Percentiles rank a stretch among this genome's conserved stretches.
Conservation (phyloP, 768 basidiomycete species). For the Dentipellis sp. region DNA sequence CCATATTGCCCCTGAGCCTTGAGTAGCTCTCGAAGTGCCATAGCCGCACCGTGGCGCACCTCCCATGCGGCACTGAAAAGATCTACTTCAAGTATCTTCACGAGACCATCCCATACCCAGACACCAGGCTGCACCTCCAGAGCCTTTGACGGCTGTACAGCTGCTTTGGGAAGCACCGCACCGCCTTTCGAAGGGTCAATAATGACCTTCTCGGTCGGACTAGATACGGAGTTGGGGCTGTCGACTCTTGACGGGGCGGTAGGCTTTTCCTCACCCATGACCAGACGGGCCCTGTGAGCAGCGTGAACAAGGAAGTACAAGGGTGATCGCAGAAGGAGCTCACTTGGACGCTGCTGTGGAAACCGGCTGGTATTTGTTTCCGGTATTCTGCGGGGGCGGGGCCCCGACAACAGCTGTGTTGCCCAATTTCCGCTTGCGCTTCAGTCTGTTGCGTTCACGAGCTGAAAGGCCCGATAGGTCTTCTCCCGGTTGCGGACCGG, state of each 20-base stretch:
- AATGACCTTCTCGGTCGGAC: conserved; percentile 55
- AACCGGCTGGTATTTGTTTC: conserved; percentile 54
- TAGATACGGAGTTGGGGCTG: conserved; percentile 39
- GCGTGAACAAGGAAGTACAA: not conserved
- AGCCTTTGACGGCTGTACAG: conserved; percentile 61
- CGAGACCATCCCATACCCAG: conserved; percentile 85
- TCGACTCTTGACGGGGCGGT: conserved; percentile 41
- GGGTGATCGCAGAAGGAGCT: conserved; percentile 9
- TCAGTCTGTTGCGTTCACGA: conserved; percentile 87
- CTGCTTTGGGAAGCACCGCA: conserved; percentile 67
- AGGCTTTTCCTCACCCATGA: conserved; percentile 51
- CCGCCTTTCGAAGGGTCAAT: conserved; percentile 81
- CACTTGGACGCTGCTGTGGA: conserved; percentile 53
- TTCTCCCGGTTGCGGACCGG: conserved; percentile 30
- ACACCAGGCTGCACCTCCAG: conserved; percentile 64
- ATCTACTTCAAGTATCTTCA: conserved; percentile 71
- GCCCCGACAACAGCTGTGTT: conserved; percentile 74
- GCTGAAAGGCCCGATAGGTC: conserved; percentile 65
- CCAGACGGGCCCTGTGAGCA: conserved; percentile 54
- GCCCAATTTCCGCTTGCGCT: conserved; percentile 88
- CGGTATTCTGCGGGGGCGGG: conserved; percentile 40
- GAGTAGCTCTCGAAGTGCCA: conserved; percentile 83
- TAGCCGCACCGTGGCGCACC: conserved; percentile 85
- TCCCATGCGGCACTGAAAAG: conserved; percentile 88
- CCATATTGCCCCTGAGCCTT: conserved; percentile 76